Base-by-base conservation (phyloP, 2,329 filamentous ascomycete species). In the Colletotrichum sojae region DNA sequence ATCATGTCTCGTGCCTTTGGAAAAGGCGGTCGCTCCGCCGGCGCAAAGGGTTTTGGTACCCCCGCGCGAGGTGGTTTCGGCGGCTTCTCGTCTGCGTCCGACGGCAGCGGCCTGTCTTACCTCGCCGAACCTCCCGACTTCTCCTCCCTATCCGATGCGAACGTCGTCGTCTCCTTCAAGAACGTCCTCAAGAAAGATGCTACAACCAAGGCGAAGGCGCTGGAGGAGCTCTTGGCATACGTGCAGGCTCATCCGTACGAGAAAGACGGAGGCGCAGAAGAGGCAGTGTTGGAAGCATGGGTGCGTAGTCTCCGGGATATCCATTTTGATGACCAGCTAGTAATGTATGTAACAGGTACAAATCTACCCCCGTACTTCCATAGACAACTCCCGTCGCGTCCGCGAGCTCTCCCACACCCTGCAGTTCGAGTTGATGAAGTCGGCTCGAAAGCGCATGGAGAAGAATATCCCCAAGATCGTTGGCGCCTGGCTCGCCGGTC, bases 151-250 rank as follows among this genome's bases (percentile, higher is more conserved):
- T 92, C 90, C 52, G 91, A 97, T 74, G 88, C 94, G 8, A 92
- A 96, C 76, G 85, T 95, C 45, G 90, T 95, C 45, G 94, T 98
- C 15, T 90, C 91, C n/a, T 94, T 98, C 83, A 97, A 98, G 81
- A 97, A 97, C 74, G 82, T 98, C 4, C 87, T 91, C 58, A 99
- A 98, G 83, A 97, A 96, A 81, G 95, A 98, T 82, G 92, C 91
- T 75, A 97, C 90, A 12, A 99, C 96, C 45, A 97, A 97, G 78
- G 87, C 92, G 8, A 97, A 95, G 79, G 95, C 94, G 0, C 83
- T 99, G 31, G 95, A 98, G 74, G 95, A 98, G 60, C 82, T 99
- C 20, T 86, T 94, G 55, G 79, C 87, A 40, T 88, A 92, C 76
- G 83, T 93, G 46, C 84, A 86, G 72, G 79, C 81, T 13, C 87